Evolutionary conservation across 768 basidiomycete genomes (phyloP), one percentile per base, ranked within the genome.

Genomic region (Leccinum uliginosum): DNA sequence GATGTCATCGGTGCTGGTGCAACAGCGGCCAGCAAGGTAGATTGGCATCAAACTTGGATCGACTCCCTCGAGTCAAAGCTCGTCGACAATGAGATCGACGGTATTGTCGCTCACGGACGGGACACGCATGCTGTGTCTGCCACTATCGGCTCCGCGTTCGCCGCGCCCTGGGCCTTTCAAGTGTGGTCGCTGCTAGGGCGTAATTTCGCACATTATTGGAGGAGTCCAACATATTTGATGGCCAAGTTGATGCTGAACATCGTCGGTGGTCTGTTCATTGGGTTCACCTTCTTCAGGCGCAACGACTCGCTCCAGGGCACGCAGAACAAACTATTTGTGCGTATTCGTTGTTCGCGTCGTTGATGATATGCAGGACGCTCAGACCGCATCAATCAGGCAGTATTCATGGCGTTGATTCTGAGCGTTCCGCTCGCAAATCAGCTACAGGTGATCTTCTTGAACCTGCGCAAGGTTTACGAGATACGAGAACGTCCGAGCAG

Each of bases 1-100:
- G 83, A 86, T 26, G 86, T 83, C 46, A 89, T 89, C 55, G 89
- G 88, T 17, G 87, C 89, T 27, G 88, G 88, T 3, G 83, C 83
- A 2, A 84, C 85, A 1, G 81, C 84, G 1, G 74, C 77, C 15
- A 83, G 77, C 53, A 60, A 62, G 14, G 70, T 70, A 24, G 78
- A 89, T 57, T 91, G 89, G 88, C 76, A 80, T 50, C 71, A 79
- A 6, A 67, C 79, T n/a, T 91, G 87, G 87, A 63, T 67, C 19
- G 66, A 77, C 6, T 81, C 84, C 0, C 71, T 74, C 0, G 82
- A 87, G 62, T 64, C 74, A 1, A 57, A 48, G n/a, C 61, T 58
- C 0, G 46, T 77, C 4, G 66, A 74, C 47, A 56, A 63, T 0
- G 76, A 81, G 45, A 74, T 86, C 29, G 73, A 79, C 0, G 56